Percentiles rank a stretch among this genome's conserved stretches.
phyloP scores from a whole-genome alignment of 495 filamentous ascomycete genomes.

The Trichoderma reesei region DNA sequence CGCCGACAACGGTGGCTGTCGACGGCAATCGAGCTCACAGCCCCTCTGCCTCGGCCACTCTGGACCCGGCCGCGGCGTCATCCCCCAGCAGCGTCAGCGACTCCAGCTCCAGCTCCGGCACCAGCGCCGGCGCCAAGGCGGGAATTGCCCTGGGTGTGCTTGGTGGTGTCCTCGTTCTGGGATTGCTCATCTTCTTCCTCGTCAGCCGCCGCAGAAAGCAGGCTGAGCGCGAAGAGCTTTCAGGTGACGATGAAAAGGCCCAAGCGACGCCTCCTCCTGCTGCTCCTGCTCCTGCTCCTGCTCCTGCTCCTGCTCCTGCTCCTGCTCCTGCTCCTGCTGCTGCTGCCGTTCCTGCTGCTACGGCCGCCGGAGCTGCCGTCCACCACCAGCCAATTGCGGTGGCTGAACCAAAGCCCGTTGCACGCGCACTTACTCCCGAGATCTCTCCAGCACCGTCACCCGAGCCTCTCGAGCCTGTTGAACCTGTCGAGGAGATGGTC shows the following conservation, averaged over 20 bases:
- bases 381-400: too few relatives aligned
- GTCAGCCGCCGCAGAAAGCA: slow-evolving; percentile 54
- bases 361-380: too few relatives aligned
- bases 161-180: slow-evolving; percentile 50
- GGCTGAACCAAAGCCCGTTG: too few relatives aligned
- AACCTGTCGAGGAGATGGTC: neutral
- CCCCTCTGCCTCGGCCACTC: neutral
- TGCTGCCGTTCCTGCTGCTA: too few relatives aligned
- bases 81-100: slow-evolving; percentile 5
- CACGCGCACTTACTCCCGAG: too few relatives aligned
- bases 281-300: too few relatives aligned
- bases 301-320: too few relatives aligned
- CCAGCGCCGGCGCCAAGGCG: slow-evolving; percentile 62
- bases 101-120: slow-evolving; percentile 21
- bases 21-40: neutral
- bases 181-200: slow-evolving; percentile 53
- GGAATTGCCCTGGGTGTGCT: slow-evolving; percentile 76
- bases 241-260: slow-evolving; percentile 48
- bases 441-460: neutral
- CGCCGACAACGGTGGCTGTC: neutral
- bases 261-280: too few relatives aligned
- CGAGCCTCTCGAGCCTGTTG: too few relatives aligned
- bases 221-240: slow-evolving; percentile 35
- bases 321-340: too few relatives aligned
- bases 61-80: neutral